Evolutionary conservation across 2,329 filamentous ascomycete species (phyloP).

Genomic region (Colletotrichum sp.): DNA sequence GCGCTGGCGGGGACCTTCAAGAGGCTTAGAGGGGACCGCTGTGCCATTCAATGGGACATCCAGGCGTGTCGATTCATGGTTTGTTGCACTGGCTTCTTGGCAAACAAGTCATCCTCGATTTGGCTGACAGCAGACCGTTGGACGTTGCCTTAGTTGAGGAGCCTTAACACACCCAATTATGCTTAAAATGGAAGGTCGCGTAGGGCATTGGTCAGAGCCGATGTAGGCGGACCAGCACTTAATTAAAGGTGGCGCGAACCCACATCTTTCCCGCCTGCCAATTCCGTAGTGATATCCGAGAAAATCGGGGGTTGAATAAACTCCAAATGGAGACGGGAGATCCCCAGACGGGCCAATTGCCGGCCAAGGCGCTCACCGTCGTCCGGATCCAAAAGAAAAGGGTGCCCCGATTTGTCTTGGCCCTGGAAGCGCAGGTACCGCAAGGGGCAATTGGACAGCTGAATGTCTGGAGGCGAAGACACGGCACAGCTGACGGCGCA

Average conservation of each 20-base stretch:
- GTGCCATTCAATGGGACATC: neutral
- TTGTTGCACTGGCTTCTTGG: neutral
- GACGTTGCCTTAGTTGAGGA: neutral
- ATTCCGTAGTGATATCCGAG: conserved; percentile 7
- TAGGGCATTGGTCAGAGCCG: neutral
- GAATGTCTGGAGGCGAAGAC: neutral
- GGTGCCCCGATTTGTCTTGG: neutral
- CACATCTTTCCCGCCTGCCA: conserved; percentile 8
- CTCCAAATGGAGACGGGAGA: conserved; percentile 10
- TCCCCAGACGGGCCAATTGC: conserved; percentile 5
- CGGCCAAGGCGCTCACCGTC: neutral
- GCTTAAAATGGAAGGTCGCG: conserved; percentile 21
- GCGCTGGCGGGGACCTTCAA: neutral
- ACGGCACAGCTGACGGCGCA: neutral
- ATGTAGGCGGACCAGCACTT: neutral
- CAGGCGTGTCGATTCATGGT: neutral
- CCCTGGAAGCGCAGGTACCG: neutral
- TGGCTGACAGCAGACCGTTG: neutral
- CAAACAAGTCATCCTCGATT: neutral
- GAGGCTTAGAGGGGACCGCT: neutral
- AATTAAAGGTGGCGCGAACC: neutral
- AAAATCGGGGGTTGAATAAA: neutral
- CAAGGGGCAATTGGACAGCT: neutral
- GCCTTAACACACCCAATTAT: conserved; percentile 1
- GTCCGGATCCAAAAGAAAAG: neutral